Percentiles rank a stretch among this genome's conserved stretches.
phyloP scores from a whole-genome alignment of 2,329 filamentous ascomycete species.

The Dryadomyces quercivorus region DNA sequence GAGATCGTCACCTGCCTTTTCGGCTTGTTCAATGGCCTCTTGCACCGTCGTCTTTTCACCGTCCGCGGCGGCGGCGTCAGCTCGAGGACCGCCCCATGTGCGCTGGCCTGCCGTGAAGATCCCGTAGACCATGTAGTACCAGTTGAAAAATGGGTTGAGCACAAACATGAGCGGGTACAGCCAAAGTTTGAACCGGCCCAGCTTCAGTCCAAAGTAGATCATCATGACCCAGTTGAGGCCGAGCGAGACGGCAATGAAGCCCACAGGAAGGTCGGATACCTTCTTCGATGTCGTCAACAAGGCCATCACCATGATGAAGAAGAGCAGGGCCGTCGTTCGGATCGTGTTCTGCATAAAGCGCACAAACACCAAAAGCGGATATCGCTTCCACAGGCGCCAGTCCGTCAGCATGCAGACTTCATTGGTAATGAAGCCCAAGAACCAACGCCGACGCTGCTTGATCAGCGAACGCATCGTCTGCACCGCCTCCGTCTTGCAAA shows the following conservation, averaged over 20 bases:
- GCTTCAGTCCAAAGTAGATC: slow-evolving; percentile 84
- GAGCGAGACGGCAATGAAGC: slow-evolving; percentile 85
- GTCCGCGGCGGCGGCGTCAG: slow-evolving; percentile 75
- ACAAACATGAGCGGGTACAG: slow-evolving; percentile 93
- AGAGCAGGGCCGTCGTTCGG: slow-evolving; percentile 81
- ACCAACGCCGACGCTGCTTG: slow-evolving; percentile 94
- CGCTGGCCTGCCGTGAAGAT: slow-evolving; percentile 90
- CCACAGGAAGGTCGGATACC: slow-evolving; percentile 69
- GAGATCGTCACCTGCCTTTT: slow-evolving; percentile 70
- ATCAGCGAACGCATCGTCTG: slow-evolving; percentile 75
- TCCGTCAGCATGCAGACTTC: slow-evolving; percentile 98
- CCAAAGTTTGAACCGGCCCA: slow-evolving; percentile 86
- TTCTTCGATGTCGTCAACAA: slow-evolving; percentile 73
- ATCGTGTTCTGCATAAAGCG: slow-evolving; percentile 96
- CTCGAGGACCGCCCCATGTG: slow-evolving; percentile 90
- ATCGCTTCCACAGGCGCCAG: slow-evolving; percentile 78
- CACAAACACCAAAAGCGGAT: slow-evolving; percentile 74
- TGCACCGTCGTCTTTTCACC: slow-evolving; percentile 59
- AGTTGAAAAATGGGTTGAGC: slow-evolving; percentile 94
- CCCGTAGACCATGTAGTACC: slow-evolving; percentile 95
- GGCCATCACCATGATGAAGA: slow-evolving; percentile 86
- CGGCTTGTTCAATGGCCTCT: slow-evolving; percentile 73
- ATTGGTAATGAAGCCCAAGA: slow-evolving; percentile 94
- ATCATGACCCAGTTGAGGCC: slow-evolving; percentile 92
- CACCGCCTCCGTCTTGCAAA: slow-evolving; percentile 96